These are phyloP conservation scores for Ogataea methylovora DNA, from an alignment of 805 yeast genomes.

Conservation along the genomic window DNA sequence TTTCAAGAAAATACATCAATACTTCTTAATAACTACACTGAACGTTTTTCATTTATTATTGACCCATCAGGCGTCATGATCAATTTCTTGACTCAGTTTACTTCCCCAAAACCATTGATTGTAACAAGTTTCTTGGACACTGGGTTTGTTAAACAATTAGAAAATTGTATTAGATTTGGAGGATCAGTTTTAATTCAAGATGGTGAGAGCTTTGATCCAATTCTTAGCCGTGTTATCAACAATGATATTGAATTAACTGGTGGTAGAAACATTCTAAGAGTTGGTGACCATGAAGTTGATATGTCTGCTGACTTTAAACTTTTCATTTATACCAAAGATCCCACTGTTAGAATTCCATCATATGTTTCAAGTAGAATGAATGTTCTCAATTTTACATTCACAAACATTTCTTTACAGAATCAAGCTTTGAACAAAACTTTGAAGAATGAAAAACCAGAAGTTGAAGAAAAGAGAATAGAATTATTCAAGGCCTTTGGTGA, in stretches of 20 bases:
- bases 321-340: slow-evolving; percentile 54
- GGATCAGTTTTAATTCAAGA: slow-evolving; percentile 65
- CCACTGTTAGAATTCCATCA: slow-evolving; percentile 36
- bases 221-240: slow-evolving; percentile 54
- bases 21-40: slow-evolving; percentile 17
- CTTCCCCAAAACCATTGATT: slow-evolving; percentile 30
- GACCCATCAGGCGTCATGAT: slow-evolving; percentile 59
- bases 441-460: slow-evolving; percentile 51
- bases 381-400: slow-evolving; percentile 64
- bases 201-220: slow-evolving; percentile 76
- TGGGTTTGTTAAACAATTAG: slow-evolving; percentile 59
- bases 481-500: slow-evolving; percentile 50
- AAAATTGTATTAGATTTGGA: slow-evolving; percentile 81
- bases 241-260: slow-evolving; percentile 59
- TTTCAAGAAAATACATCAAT: slow-evolving; percentile 59
- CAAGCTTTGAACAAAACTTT: slow-evolving; percentile 55
- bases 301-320: slow-evolving; percentile 57
- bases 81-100: slow-evolving; percentile 29
- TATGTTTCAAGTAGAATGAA: slow-evolving; percentile 58
- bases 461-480: slow-evolving; percentile 50
- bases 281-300: slow-evolving; percentile 63
- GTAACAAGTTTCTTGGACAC: slow-evolving; percentile 67
- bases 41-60: slow-evolving; percentile 48
- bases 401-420: slow-evolving; percentile 56
- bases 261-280: slow-evolving; percentile 52